Conservation (phyloP, 345 rosid genomes). For the Linum tenue region DNA sequence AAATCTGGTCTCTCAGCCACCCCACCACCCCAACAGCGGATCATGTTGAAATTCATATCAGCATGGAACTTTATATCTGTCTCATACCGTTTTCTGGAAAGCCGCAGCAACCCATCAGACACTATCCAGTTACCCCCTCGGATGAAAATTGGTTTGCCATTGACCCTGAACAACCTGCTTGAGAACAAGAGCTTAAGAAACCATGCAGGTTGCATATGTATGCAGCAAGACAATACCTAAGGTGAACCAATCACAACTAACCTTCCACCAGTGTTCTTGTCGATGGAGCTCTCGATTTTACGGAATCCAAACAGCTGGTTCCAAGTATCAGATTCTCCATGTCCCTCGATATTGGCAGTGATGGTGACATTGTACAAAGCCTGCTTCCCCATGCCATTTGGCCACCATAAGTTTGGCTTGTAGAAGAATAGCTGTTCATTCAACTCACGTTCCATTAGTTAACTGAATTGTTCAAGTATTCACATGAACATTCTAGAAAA, state of each 20-base stretch:
- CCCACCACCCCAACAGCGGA: conserved; percentile 99
- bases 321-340: conserved; percentile 86
- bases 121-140: conserved; percentile 97
- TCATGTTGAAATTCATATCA: conserved; percentile 95
- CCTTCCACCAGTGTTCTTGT: conserved; percentile 84
- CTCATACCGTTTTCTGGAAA: conserved; percentile 66
- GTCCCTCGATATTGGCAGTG: conserved; percentile 57
- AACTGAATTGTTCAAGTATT: background rate
- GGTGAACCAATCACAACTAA: conserved; percentile 12
- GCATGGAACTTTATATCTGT: conserved; percentile 95
- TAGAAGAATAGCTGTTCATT: conserved; percentile 68
- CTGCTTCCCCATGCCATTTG: conserved; percentile 99
- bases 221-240: background rate
- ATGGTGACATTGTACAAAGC: conserved; percentile 57
- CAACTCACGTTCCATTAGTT: conserved; percentile 10
- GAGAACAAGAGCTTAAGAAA: conserved; percentile 13
- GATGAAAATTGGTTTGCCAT: conserved; percentile 80
- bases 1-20: conserved; percentile 95
- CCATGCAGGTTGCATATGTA: background rate
- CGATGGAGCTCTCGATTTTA: conserved; percentile 71
- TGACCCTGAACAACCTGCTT: conserved; percentile 80
- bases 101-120: conserved; percentile 81
- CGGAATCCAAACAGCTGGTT: conserved; percentile 82
- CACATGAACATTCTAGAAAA: background rate
- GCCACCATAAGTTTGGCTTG: conserved; percentile 99